Base-by-base conservation (phyloP, 306 rosid species). In the Sophora flavescens region DNA sequence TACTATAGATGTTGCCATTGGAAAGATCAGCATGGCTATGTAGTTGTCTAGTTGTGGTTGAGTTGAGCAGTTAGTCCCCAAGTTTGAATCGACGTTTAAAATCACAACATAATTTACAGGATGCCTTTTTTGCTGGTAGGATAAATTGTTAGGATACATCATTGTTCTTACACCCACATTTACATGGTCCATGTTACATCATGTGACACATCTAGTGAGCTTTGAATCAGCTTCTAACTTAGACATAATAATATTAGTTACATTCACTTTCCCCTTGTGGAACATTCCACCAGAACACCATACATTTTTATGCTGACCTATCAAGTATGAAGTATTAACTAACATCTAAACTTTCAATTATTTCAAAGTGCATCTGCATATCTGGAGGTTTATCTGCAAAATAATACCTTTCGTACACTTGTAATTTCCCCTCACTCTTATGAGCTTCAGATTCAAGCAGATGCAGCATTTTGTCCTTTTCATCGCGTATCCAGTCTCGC, bases 301-400 rank as follows among this genome's bases (percentile, higher is more conserved):
- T 1, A 48, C 66, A 77, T 54, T 57, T 54, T 50, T 26, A 8
- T 9, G 30, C 3, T 39, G n/a, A 51, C 77, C 76, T 70, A 17
- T 71, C 54, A 64, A 17, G 18, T 15, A 45, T 26, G 62, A 15
- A 36, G 64, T 16, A 68, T 74, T 70, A 85, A 68, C 85, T 85
- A 10, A 91, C 76, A 41, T 91, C 89, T 80, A 93, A 65, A 54
- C 41, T 63, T 54, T 90, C 90, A 63, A 93, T 91, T 64, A 91
- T 87, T 86, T 93, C 96, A 86, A 90, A 93, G 77, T 91, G 98
- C 96, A 91, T 93, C 85, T 90, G 94, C 82, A 93, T 35, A 80
- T 87, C 86, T 6, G 92, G 85, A 16, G 82, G 68, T 66, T 76
- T 85, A 81, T 88, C 87, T 63, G 82, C 80, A 85, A 90, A 91